Evolutionary conservation across 179 eudicot species (phyloP), one percentile per base, ranked within the genome.

Genomic region (Gypsophila paniculata): DNA sequence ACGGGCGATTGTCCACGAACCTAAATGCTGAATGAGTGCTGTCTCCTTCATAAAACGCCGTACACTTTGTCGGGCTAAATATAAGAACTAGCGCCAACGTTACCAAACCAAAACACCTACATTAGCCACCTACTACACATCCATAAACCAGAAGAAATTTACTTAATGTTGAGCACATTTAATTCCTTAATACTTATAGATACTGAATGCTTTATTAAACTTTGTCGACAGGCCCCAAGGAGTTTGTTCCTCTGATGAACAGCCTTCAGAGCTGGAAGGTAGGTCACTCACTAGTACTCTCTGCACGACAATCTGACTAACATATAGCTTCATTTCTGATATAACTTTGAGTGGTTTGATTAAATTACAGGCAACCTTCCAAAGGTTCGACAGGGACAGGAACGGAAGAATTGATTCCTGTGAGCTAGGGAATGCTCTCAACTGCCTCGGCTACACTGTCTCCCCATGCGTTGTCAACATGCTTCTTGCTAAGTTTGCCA

Each of bases 241-340:
- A 93, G 61, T 93, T 91, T 72, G 85, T 89, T 52, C 80, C 90
- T 21, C 78, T 93, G 75, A 83, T 79, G 67, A 81, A 86, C 78
- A 85, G 91, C 76, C 98, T 93, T 69, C 91, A 89, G 64, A 82
- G 61, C 79, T 93, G 97, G 97, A 91, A 89, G 97, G 98, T 93
- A 75, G 58, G 83, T 83, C 17, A 34, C 19, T 13, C 12, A 51
- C 4, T 17, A 4, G 21, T 17, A 6, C 23, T 17, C 59, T 17
- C 15, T 15, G 10, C 2, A n/a, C 23, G 2, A 54, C 59, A 42
- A 42, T 42, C 46, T 2, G 46, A 2, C 15, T 54, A 17, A 17
- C 23, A 54, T 4, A 2, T 54, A 17, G 8, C 19, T 54, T 6
- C 8, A 23, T 3, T 15, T 15, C 11, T 8, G 15, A 12, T 26